Evolutionary conservation across 169 alveolate species (phyloP), one percentile per base, ranked within the genome.

Genomic region (Plasmodium ovale): DNA sequence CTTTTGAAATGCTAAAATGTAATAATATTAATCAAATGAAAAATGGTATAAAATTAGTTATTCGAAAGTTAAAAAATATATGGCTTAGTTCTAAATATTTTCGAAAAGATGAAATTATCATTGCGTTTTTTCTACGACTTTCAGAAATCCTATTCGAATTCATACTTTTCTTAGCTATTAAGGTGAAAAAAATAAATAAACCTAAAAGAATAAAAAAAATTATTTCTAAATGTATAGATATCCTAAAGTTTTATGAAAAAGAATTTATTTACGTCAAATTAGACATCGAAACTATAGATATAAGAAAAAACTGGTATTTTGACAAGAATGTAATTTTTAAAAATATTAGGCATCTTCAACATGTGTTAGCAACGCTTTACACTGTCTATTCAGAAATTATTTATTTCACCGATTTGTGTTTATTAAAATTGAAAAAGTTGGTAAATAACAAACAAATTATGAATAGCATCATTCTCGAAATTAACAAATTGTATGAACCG

Each of bases 341-440:
- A 64, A 64, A 82, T 82, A 82, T 82, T 23, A 53, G 82, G 33
- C 90, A 82, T 56, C 25, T 82, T 6, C 79, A 82, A 27, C 90
- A 82, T 44, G 82, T 82, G 19, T 54, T 82, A 59, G 90, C 79
- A 4, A 82, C 90, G 3, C 59, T 82, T 29, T 67, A 82, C 49
- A 82, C 90, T 3, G 90, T 82, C 6, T 82, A 82, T 29, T 82
- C 90, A 51, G 90, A 82, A 82, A 82, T 82, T n/a, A 82, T 82
- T 12, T 82, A 82, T 59, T 82, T 82, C 68, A 82, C 90, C 5
- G 90, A 82, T 53, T 47, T 82, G 62, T 82, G 90, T 47, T 69
- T 82, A n/a, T 39, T 82, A 82, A 82, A 82, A 65, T 82, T 82
- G 58, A 65, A 82, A 82, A 82, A 82, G 62, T 54, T 82, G 42